Percentiles rank a stretch among this genome's conserved stretches.
These are phyloP conservation scores for Fusarium falciforme DNA, from an alignment of 2,329 filamentous ascomycete species.

Conservation along the genomic window DNA sequence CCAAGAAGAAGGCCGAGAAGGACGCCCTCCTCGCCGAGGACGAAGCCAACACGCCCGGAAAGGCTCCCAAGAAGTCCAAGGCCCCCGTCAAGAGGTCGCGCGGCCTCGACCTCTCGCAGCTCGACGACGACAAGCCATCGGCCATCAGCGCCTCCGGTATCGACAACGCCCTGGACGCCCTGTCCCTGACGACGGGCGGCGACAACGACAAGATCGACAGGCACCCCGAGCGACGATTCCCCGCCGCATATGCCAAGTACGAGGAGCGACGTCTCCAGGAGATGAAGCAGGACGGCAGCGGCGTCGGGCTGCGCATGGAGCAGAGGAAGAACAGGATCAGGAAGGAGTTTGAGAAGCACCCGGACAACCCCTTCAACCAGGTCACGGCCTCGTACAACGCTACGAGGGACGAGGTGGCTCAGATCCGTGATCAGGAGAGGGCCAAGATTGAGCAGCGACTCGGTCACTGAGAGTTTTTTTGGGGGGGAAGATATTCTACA, in stretches of 20 bases:
- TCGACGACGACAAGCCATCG: slow-evolving; percentile 74
- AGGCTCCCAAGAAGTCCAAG: slow-evolving; percentile 76
- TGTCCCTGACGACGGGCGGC: slow-evolving; percentile 71
- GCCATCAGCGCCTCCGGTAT: slow-evolving; percentile 87
- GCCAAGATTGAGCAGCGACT: slow-evolving; percentile 80
- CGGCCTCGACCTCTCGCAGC: slow-evolving; percentile 79
- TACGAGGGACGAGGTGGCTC: slow-evolving; percentile 78
- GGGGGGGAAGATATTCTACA: background rate
- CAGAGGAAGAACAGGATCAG: slow-evolving; percentile 86
- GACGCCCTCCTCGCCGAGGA: slow-evolving; percentile 87
- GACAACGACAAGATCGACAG: slow-evolving; percentile 80
- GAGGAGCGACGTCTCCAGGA: slow-evolving; percentile 85
- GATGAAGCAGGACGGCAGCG: slow-evolving; percentile 83
- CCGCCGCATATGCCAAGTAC: slow-evolving; percentile 85
- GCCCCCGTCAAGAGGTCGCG: slow-evolving; percentile 75
- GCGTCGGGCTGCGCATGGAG: slow-evolving; percentile 78
- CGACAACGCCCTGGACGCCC: slow-evolving; percentile 91
- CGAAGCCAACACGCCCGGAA: slow-evolving; percentile 72
- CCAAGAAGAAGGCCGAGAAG: slow-evolving; percentile 93
- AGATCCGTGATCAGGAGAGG: slow-evolving; percentile 74
- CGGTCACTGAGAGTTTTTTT: slow-evolving; percentile 46
- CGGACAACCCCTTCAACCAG: slow-evolving; percentile 97
- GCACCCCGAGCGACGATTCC: slow-evolving; percentile 88
- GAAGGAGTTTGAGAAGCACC: slow-evolving; percentile 95
- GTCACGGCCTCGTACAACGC: slow-evolving; percentile 81